Evolutionary conservation across 352 stramenopile genomes (phyloP), one percentile per base, ranked within the genome.

Genomic region (Thraustochytrium sp.): DNA sequence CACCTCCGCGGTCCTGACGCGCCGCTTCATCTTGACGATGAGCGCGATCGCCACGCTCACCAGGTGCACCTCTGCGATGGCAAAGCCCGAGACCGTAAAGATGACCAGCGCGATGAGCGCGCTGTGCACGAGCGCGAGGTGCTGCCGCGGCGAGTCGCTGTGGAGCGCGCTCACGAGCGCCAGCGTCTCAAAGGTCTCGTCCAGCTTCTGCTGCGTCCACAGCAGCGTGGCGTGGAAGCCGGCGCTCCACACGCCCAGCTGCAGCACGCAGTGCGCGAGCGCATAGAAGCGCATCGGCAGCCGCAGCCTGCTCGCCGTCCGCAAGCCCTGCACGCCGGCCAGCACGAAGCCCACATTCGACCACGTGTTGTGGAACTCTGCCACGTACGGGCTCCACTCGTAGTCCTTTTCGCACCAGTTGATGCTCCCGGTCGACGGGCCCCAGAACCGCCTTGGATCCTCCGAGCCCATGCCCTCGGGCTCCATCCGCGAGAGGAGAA

Each of bases 351-450:
- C 62, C 34, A 75, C 9, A 26, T 75, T 75, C 8, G 62, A 75
- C 62, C 8, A 9, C 40, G 62, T 75, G 40, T 75, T 75, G 8
- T 26, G n/a, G 8, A 61, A 23, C 62, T 75, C 62, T 5, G 62
- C 62, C 34, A 75, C 40, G n/a, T 62, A 75, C 40, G 62, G 36
- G 9, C 8, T 62, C 8, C n/a, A 26, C 62, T 29, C 62, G 26
- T 62, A 75, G 62, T 75, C 62, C 9, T 61, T 9, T 61, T 75
- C 62, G 40, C 62, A 75, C 62, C 62, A 75, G 40, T 75, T 75
- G 62, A 75, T 75, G 31, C n/a, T n/a, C n/a, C 62, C 62, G 62
- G 59, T 49, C 31, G 59, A n/a, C n/a, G 48, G 18, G n/a, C 48
- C 48, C 48, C 48, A 55, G n/a, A 23, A 55, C n/a, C n/a, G n/a